phyloP scores from a whole-genome alignment of 2,329 filamentous ascomycete genomes.

The Diplodia sapinea region DNA sequence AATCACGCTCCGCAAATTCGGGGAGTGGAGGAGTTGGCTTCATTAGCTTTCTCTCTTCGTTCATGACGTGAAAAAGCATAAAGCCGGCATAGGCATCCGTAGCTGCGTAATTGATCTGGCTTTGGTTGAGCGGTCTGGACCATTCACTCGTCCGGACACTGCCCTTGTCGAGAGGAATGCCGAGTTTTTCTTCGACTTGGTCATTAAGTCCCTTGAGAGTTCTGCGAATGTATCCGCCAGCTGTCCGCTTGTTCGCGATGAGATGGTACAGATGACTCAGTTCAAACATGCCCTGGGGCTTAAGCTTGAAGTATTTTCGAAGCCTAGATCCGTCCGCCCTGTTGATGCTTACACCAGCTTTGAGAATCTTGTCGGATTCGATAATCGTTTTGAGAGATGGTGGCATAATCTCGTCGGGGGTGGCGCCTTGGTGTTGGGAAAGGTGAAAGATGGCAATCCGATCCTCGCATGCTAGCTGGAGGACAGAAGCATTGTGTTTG shows the following conservation, averaged over 20 bases:
- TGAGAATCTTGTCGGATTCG: slow-evolving; percentile 71
- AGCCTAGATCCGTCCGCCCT: slow-evolving; percentile 68
- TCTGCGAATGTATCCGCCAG: slow-evolving; percentile 63
- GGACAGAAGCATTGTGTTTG: slow-evolving; percentile 75
- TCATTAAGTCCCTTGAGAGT: slow-evolving; percentile 67
- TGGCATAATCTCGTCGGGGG: slow-evolving; percentile 64
- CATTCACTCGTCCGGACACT: slow-evolving; percentile 77
- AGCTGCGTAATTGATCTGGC: slow-evolving; percentile 77
- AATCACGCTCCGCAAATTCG: slow-evolving; percentile 68
- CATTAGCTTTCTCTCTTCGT: slow-evolving; percentile 69
- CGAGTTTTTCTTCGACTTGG: slow-evolving; percentile 73
- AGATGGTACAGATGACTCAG: slow-evolving; percentile 82
- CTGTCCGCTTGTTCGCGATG: slow-evolving; percentile 59
- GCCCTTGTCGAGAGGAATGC: slow-evolving; percentile 78
- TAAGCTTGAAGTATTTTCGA: slow-evolving; percentile 67
- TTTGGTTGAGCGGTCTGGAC: slow-evolving; percentile 64
- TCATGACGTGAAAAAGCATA: slow-evolving; percentile 74
- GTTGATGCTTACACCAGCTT: slow-evolving; percentile 77
- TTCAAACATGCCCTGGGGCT: slow-evolving; percentile 74
- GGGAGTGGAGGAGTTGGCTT: slow-evolving; percentile 74
- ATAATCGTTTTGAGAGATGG: slow-evolving; percentile 74
- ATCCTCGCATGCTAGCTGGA: slow-evolving; percentile 80
- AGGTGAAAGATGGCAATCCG: slow-evolving; percentile 84
- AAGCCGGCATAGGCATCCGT: slow-evolving; percentile 85
- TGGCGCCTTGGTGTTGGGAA: slow-evolving; percentile 59